Evolutionary conservation across 2,329 filamentous ascomycete species (phyloP), one percentile per base, ranked within the genome.

Genomic region (Trichoderma sp.): DNA sequence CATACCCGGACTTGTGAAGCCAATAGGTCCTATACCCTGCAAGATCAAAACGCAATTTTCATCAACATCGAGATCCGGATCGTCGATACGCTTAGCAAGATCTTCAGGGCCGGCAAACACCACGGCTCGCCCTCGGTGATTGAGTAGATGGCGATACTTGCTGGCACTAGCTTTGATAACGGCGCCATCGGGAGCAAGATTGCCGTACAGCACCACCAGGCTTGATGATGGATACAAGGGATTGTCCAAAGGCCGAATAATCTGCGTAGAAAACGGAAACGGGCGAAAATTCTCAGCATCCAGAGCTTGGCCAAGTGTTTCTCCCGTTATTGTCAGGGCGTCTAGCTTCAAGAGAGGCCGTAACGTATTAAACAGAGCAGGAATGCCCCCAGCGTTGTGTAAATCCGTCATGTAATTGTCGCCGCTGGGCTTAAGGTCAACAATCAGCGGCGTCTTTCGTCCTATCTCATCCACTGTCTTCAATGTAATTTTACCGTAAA

Each of bases 341-440:
- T 89, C 87, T 21, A 96, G 94, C 77, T 96, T 89, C 1, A 98
- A 87, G 0, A 98, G 87, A 0, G 93, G 93, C 2, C 92, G 92
- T 21, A 98, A 88, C 27, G 94, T 86, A 79, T 95, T 95, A 78
- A 97, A 90, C 0, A 98, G 91, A 0, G 93, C 93, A 0, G 93
- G 92, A 83, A 97, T 94, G 35, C 95, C 95, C 78, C 79, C 81
- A 24, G 97, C 93, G 75, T 95, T 93, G 83, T 97, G 97, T 56
- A 98, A 91, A 81, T 98, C 95, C 5, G 93, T 94, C 92, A 98
- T 97, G 83, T 95, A 93, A 81, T 95, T 95, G 73, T 93, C 92
- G 1, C 95, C 95, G 76, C 91, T 94, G 0, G 95, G 95, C n/a
- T 95, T 94, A 21, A 97, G 87, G 81, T 97, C 93, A 1, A 95